phyloP scores from a whole-genome alignment of 2,329 filamentous ascomycete species.

The Penicillium polonicum region DNA sequence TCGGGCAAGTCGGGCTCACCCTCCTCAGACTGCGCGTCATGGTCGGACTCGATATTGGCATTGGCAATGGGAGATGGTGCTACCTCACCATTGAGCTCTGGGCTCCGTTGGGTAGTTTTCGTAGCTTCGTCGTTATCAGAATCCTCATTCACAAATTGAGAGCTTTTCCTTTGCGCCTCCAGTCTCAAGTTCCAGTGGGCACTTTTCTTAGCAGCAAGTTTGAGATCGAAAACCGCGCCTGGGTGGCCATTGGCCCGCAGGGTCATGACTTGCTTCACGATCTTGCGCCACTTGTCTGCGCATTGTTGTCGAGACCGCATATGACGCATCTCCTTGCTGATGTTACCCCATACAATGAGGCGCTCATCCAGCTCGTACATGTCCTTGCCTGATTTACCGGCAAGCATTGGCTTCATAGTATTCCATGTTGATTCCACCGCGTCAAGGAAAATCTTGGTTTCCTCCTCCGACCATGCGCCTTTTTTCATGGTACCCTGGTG shows the following conservation, averaged over 20 bases:
- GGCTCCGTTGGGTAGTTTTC: not conserved
- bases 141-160: constrained; percentile 16
- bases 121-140: constrained; percentile 17
- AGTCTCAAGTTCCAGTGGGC: constrained; percentile 11
- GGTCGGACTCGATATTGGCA: not conserved
- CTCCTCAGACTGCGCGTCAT: not conserved
- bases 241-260: constrained; percentile 24
- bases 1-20: not conserved
- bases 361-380: constrained; percentile 39
- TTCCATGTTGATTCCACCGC: constrained; percentile 28
- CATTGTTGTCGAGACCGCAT: constrained; percentile 41
- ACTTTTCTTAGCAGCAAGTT: constrained; percentile 3
- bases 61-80: not conserved
- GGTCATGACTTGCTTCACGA: constrained; percentile 23
- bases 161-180: constrained; percentile 14
- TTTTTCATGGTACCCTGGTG: constrained; percentile 36
- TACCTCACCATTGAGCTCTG: not conserved
- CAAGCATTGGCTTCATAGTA: constrained; percentile 10
- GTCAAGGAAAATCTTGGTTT: constrained; percentile 30
- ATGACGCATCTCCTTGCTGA: constrained; percentile 33
- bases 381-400: constrained; percentile 31
- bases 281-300: constrained; percentile 42
- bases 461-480: constrained; percentile 40
- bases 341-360: constrained; percentile 32
- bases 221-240: constrained; percentile 28